Conservation (phyloP, 495 filamentous ascomycete species). For the Penicillium argentinense region DNA sequence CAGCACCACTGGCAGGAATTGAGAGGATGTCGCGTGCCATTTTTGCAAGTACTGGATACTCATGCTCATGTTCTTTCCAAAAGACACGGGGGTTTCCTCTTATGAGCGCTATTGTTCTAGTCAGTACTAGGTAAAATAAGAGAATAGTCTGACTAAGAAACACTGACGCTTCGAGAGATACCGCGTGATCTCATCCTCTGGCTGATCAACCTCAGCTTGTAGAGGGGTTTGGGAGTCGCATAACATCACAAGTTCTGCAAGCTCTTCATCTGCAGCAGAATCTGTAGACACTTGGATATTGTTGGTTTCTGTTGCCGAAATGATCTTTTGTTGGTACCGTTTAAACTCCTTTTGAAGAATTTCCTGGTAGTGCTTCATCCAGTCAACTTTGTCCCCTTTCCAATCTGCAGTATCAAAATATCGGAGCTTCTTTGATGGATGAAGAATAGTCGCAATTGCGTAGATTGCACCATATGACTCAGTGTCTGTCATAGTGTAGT, state of each 20-base stretch:
- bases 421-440: background rate
- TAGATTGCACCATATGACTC: background rate
- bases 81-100: background rate
- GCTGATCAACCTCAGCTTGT: background rate
- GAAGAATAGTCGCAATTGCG: background rate
- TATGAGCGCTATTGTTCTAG: background rate
- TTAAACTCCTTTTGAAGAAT: background rate
- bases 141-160: background rate
- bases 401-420: background rate
- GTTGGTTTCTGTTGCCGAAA: background rate
- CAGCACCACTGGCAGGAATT: background rate
- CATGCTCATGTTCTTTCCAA: background rate
- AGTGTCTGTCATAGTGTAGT: background rate
- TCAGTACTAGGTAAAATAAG: background rate
- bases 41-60: too few species aligned
- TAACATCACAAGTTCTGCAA: background rate
- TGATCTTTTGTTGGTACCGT: background rate
- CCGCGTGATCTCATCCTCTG: background rate
- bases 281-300: background rate
- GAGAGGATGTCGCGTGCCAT: background rate
- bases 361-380: background rate
- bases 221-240: background rate
- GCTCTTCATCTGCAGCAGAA: background rate
- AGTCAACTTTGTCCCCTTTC: background rate
- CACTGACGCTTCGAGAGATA: background rate